Evolutionary conservation across 192 early-diverging fungal species (phyloP), one percentile per base, ranked within the genome.

Genomic region (Umbelopsis vinacea): DNA sequence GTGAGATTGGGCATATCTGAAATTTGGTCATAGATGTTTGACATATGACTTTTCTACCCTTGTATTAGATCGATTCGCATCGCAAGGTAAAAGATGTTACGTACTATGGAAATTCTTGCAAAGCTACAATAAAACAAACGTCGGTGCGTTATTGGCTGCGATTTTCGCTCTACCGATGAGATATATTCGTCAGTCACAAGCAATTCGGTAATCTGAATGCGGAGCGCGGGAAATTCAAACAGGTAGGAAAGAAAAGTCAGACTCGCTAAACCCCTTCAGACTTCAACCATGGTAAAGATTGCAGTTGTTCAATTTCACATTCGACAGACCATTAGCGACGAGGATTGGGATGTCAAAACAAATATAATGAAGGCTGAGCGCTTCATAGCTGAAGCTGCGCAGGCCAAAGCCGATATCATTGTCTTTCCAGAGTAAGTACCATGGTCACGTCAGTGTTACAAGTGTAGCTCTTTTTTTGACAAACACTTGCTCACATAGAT

Each of bases 341-440:
- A 38, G 26, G 57, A 63, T 37, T 22, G 15, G 23, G 57, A 63
- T 63, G 57, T 63, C 24, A 26, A 37, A 11, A 26, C 33, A 19
- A 77, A 77, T 52, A 63, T 67, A 52, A 45, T 0, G 6, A 45
- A 68, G 37, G 67, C 60, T 3, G 67, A 68, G 15, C 19, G 60
- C 7, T 77, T 60, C n/a, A 67, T 72, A 0, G 54, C 40, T 11
- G 48, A 77, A 40, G 76, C 76, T 22, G 45, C 43, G 35, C 23
- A 73, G 1, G 19, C 22, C 22, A 48, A 69, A 22, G 66, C 45
- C 0, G 76, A 77, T 15, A 68, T 77, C 52, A 52, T 77, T 69
- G 67, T 77, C 17, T 77, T 77, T 70, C 76, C 76, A 69, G 76
- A 77, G 76, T 77, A 73, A 76, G 60, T 46, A 45, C 35, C 8